Conservation (phyloP, 1,139 yeast species). For the Kodamaea anthophila region DNA sequence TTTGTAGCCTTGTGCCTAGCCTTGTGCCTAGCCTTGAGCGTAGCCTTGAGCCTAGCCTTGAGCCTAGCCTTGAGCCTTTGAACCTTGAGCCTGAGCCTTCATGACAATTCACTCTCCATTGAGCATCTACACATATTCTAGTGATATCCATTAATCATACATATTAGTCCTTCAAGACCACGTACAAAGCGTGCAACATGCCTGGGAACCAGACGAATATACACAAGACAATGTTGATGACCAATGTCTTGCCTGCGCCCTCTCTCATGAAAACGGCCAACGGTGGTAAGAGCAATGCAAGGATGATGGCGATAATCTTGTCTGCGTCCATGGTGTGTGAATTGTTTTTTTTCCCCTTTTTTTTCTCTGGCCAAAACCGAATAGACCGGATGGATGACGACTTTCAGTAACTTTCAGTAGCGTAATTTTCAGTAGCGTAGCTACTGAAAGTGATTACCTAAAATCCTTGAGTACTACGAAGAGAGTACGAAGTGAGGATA, state of each 20-base stretch:
- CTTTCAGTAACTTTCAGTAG: conserved; percentile 22
- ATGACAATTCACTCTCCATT: no score
- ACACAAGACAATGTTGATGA: conserved; percentile 60
- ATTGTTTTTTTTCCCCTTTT: conserved; percentile 4
- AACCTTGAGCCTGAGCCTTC: no score
- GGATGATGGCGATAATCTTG: conserved; percentile 36
- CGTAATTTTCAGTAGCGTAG: conserved; percentile 23
- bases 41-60: no score
- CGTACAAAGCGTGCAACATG: conserved; percentile 64
- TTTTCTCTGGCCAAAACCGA: no score
- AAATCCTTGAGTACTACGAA: no score
- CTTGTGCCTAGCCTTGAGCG: no score
- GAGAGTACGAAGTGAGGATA: no score
- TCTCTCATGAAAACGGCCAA: conserved; percentile 62
- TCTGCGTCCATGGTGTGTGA: conserved; percentile 30
- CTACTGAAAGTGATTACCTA: no score
- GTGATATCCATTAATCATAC: background rate
- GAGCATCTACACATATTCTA: background rate
- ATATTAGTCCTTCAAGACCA: conserved; percentile 35
- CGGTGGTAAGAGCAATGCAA: conserved; percentile 64
- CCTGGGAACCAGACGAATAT: conserved; percentile 69
- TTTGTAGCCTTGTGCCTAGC: no score
- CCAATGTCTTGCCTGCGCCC: conserved; percentile 56
- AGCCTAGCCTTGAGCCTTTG: no score
- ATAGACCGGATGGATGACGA: background rate